Evolutionary conservation across 129 eudicot species (phyloP).

Genomic region (Cynara cardunculus): DNA sequence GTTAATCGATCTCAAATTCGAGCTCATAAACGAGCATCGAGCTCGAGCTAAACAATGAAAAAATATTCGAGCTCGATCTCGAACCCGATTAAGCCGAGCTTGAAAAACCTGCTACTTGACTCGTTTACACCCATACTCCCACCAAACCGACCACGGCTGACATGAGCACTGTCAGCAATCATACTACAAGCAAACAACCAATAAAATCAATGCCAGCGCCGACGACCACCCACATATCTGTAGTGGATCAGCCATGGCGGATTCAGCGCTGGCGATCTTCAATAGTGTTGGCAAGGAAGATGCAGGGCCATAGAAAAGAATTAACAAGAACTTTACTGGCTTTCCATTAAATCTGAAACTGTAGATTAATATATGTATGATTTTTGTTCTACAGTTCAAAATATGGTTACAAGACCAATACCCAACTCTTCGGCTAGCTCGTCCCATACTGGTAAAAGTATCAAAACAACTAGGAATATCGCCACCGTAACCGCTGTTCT

Average conservation of each 20-base stretch:
- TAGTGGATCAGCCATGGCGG: background rate
- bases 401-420: constrained; percentile 83
- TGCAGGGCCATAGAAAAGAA: background rate
- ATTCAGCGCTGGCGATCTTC: background rate
- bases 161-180: background rate
- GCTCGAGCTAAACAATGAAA: too few species aligned
- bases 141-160: too few species aligned
- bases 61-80: too few species aligned
- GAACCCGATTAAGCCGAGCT: too few species aligned
- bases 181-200: background rate
- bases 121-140: too few species aligned
- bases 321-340: constrained; percentile 4
- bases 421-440: constrained; percentile 97
- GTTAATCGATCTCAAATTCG: too few species aligned
- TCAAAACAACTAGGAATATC: constrained; percentile 56
- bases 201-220: too few species aligned
- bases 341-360: constrained; percentile 17
- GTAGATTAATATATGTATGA: constrained; percentile 3
- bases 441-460: constrained; percentile 91
- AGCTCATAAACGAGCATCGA: too few species aligned
- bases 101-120: too few species aligned
- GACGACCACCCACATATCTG: background rate
- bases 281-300: background rate
- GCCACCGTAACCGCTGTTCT: constrained; percentile 46
- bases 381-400: constrained; percentile 30